phyloP scores from a whole-genome alignment of 192 early-diverging fungal genomes.

The Coemansia sp. region DNA sequence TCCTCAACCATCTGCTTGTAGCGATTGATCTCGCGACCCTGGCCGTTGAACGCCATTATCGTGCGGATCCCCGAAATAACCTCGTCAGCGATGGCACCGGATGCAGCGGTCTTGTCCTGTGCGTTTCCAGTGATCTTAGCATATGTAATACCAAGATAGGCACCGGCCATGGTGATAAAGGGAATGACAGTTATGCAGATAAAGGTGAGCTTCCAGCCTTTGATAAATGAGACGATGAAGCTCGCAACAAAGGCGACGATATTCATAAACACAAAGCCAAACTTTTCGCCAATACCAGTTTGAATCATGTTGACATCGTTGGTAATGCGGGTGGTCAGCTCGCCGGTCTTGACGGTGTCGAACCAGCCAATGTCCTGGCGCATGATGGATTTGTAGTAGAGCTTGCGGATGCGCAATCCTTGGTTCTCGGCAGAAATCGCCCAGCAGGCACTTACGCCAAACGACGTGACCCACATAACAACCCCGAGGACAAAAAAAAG shows the following conservation, averaged over 20 bases:
- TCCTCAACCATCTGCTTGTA: conserved; percentile 66
- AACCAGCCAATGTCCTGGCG: conserved; percentile 91
- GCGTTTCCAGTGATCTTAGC: conserved; percentile 42
- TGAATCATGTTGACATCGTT: conserved; percentile 82
- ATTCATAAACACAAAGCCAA: conserved; percentile 66
- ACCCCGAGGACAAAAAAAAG: conserved; percentile 40
- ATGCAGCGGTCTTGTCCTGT: conserved; percentile 73
- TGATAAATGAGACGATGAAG: conserved; percentile 77
- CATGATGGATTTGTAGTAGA: conserved; percentile 77
- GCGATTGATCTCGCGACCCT: conserved; percentile 64
- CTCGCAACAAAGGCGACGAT: conserved; percentile 70
- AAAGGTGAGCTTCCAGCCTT: conserved; percentile 78
- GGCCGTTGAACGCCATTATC: conserved; percentile 78
- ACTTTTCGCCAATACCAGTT: conserved; percentile 85
- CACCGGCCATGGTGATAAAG: conserved; percentile 59
- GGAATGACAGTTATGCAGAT: conserved; percentile 79
- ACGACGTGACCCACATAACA: conserved; percentile 36
- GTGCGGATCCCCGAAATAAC: conserved; percentile 80
- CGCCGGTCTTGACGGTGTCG: conserved; percentile 73
- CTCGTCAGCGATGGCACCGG: conserved; percentile 83
- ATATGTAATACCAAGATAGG: conserved; percentile 57
- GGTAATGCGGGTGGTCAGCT: conserved; percentile 82
- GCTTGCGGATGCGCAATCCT: conserved; percentile 72
- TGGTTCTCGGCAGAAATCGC: conserved; percentile 59
- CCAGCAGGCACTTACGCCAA: conserved; percentile 39